Conservation (phyloP, 2,329 filamentous ascomycete genomes). For the Exophiala spinifera region DNA sequence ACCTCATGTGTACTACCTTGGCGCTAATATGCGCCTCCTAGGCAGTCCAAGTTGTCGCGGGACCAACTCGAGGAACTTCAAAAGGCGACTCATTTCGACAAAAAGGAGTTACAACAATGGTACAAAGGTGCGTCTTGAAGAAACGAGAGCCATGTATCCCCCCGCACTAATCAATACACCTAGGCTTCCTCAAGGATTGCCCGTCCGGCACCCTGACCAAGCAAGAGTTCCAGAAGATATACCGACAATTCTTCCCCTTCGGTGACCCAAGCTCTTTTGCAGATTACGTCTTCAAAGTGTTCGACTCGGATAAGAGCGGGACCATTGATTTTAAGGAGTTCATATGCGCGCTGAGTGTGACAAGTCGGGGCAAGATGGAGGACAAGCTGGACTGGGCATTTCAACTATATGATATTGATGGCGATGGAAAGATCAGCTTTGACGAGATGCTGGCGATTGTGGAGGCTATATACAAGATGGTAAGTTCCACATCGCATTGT, state of each 20-base stretch:
- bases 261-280: slow-evolving; percentile 96
- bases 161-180: slow-evolving; percentile 11
- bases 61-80: slow-evolving; percentile 94
- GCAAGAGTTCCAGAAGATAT: slow-evolving; percentile 99
- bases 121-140: slow-evolving; percentile 75
- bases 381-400: slow-evolving; percentile 99
- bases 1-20: neutral
- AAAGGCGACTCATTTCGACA: slow-evolving; percentile 97
- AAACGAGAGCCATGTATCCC: neutral
- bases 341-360: slow-evolving; percentile 96
- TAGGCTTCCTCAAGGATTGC: slow-evolving; percentile 81
- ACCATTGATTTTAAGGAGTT: slow-evolving; percentile 99
- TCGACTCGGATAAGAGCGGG: slow-evolving; percentile 94
- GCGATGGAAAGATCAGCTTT: slow-evolving; percentile 98
- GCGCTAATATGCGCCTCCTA: slow-evolving; percentile 38
- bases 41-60: slow-evolving; percentile 97
- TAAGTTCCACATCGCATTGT: slow-evolving; percentile 40
- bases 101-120: slow-evolving; percentile 99
- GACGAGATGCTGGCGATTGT: slow-evolving; percentile 99
- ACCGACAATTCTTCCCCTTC: slow-evolving; percentile 98
- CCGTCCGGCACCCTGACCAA: slow-evolving; percentile 95
- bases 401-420: slow-evolving; percentile 98
- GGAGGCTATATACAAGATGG: slow-evolving; percentile 99
- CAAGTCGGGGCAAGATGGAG: slow-evolving; percentile 96
- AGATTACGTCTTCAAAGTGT: slow-evolving; percentile 99